These are phyloP conservation scores for Ogataea philodendri DNA, from an alignment of 805 yeast species.

Conservation along the genomic window DNA sequence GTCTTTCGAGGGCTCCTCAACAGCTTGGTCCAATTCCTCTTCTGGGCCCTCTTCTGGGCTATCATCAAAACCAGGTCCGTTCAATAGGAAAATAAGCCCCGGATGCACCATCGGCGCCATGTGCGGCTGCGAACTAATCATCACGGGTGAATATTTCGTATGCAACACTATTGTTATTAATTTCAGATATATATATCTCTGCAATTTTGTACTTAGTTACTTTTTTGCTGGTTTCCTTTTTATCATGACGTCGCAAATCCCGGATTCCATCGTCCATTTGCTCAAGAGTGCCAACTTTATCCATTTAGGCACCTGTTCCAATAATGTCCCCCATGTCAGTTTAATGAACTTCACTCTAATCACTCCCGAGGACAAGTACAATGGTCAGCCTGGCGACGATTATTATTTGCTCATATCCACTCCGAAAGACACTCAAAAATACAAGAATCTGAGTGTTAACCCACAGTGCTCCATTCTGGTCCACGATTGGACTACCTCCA, in stretches of 20 bases:
- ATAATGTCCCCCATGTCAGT: conserved; percentile 77
- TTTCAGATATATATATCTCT: too few species aligned
- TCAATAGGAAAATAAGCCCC: too few species aligned
- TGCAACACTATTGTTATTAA: too few species aligned
- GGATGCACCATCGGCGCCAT: too few species aligned
- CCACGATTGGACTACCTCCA: conserved; percentile 80
- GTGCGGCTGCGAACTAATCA: too few species aligned
- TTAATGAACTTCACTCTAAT: conserved; percentile 87
- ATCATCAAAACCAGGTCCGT: too few species aligned
- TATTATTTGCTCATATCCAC: conserved; percentile 69
- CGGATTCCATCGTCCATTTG: conserved; percentile 39
- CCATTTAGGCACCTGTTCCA: conserved; percentile 76
- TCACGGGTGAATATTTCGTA: too few species aligned
- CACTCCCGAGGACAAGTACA: conserved; percentile 37
- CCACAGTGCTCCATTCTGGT: conserved; percentile 79
- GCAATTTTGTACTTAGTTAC: background rate
- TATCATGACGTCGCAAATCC: conserved; percentile 26
- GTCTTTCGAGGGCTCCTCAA: too few species aligned
- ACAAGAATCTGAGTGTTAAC: conserved; percentile 62
- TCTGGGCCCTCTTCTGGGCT: too few species aligned
- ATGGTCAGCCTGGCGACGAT: conserved; percentile 18
- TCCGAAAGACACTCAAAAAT: conserved; percentile 69
- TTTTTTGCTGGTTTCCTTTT: background rate
- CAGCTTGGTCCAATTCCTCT: too few species aligned
- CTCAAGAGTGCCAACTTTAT: conserved; percentile 65